Conservation (phyloP, 208 protist genomes). For the Polymyxa betae region DNA sequence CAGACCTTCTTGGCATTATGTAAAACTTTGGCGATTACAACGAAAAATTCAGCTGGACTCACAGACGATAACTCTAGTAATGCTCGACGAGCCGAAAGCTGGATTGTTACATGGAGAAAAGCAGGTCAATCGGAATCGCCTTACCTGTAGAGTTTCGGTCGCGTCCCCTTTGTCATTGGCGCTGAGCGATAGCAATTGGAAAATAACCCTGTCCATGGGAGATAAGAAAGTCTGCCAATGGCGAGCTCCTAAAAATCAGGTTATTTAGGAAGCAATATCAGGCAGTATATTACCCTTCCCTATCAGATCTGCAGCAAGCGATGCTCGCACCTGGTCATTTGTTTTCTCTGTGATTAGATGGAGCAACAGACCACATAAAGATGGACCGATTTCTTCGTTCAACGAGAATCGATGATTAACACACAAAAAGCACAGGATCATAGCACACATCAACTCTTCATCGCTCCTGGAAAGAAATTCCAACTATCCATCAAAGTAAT, state of each 20-base stretch:
- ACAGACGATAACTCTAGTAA: neutral
- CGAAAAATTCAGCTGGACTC: neutral
- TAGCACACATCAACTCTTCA: neutral
- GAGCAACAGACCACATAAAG: neutral
- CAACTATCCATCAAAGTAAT: neutral
- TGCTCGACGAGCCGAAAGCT: slow-evolving; percentile 1
- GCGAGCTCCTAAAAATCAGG: neutral
- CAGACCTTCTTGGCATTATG: neutral
- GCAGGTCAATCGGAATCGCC: neutral
- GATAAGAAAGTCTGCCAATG: slow-evolving; percentile 4
- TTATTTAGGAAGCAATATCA: neutral
- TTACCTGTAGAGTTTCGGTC: neutral
- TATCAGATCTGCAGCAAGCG: slow-evolving; percentile 11
- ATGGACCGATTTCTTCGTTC: neutral
- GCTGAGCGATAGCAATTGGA: neutral
- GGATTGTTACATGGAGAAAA: neutral
- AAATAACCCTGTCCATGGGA: neutral
- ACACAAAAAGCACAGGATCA: slow-evolving; percentile 45
- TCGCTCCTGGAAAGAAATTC: slow-evolving; percentile 31
- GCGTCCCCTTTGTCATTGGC: neutral
- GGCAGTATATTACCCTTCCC: neutral
- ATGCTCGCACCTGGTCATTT: neutral
- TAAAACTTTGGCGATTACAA: neutral
- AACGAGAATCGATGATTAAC: slow-evolving; percentile 15
- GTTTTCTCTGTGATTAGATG: neutral